phyloP scores from a whole-genome alignment of 2,329 filamentous ascomycete genomes.

The Penicillium sclerotiorum region DNA sequence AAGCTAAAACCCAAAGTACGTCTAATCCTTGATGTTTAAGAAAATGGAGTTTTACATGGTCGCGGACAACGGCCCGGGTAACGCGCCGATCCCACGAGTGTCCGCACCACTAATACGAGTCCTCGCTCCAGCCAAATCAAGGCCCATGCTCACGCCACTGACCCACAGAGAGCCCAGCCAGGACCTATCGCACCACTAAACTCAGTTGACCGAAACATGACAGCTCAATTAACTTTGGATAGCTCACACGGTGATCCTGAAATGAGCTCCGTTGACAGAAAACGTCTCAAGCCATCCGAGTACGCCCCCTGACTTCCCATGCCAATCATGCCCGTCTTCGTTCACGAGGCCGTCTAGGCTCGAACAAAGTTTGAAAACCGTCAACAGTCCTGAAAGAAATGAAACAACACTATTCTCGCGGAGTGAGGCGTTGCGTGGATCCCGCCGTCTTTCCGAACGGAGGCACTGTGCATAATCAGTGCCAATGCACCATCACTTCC shows the following conservation, averaged over 20 bases:
- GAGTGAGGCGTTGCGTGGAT: too few relatives aligned
- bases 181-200: too few relatives aligned
- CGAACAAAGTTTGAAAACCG: too few relatives aligned
- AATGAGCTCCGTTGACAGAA: neutral
- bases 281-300: neutral
- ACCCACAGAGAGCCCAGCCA: neutral
- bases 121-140: neutral
- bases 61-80: neutral
- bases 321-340: neutral
- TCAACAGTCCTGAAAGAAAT: too few relatives aligned
- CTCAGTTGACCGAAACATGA: too few relatives aligned
- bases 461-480: neutral
- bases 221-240: constrained; percentile 1
- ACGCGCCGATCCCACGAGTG: neutral
- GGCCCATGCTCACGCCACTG: constrained; percentile 1
- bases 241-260: neutral
- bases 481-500: neutral
- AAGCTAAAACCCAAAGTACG: too few relatives aligned
- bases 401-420: too few relatives aligned
- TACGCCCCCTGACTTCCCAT: neutral
- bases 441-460: neutral
- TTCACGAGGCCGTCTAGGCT: neutral
- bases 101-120: neutral
- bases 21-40: neutral
- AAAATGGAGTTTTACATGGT: neutral